Base-by-base conservation (phyloP, 2,329 filamentous ascomycete genomes). In the Emmonsiellopsis sp. region DNA sequence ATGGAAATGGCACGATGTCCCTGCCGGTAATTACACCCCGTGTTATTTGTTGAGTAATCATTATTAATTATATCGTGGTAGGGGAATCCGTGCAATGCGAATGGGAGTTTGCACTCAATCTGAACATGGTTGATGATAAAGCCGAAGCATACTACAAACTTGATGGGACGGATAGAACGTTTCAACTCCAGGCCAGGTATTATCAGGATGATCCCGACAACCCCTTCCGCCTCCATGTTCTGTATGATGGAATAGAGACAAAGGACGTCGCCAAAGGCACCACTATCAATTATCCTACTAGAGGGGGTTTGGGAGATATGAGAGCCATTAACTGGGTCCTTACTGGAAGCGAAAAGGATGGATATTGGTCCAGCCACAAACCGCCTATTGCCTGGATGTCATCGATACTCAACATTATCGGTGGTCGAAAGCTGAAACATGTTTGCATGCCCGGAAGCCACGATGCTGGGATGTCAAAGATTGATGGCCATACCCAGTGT, bases 371-470 rank as follows among this genome's bases (percentile, higher is more conserved):
- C 48, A 39, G 39, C n/a, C 40, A 39, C 21, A 66, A 61, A 31
- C 63, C 61, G 3, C 65, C 67, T 6, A 58, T 63, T 9, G 65
- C 68, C 54, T 73, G 70, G 71, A 73, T 73, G 70, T 66, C 72
- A 49, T 64, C 69, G 42, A 69, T 65, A 47, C 59, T 73, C 44
- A 62, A 61, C 2, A 65, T 64, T 3, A 57, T 73, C 5, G 67
- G 66, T 3, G 67, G 68, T 45, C 68, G 75, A 9, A 69, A 68
- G 1, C 60, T 78, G 0, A 71, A 71, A 50, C 69, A 77, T 33
- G 65, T 78, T 14, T 67, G 72, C 48, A 72, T 79, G 66, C 75
- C 75, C 0, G 76, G 75, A 7, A 70, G 73, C 3, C 75, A 79
- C 55, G 74, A 78, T 54, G 66, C 74, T 0, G 76, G 74, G n/a